Conservation (phyloP, 768 basidiomycete species). For the Suillus discolor region DNA sequence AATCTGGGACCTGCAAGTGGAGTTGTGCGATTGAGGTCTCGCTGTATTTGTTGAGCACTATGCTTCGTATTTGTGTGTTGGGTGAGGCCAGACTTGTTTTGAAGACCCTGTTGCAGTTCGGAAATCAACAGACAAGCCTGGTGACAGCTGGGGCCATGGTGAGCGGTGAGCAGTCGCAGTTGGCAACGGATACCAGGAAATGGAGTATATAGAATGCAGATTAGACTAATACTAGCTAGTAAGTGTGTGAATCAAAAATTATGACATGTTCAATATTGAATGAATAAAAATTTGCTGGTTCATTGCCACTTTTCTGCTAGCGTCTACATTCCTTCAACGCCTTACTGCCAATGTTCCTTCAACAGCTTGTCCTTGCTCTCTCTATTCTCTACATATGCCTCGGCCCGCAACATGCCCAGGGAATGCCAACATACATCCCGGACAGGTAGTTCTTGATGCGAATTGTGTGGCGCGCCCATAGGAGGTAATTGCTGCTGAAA, state of each 20-base stretch:
- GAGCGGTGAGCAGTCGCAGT: background rate
- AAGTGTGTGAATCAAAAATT: background rate
- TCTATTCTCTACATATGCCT: no score
- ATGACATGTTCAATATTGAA: background rate
- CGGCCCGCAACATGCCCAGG: background rate
- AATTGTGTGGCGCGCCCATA: background rate
- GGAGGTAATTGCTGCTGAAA: background rate
- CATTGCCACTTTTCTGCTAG: background rate
- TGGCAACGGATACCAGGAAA: background rate
- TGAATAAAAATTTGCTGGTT: background rate
- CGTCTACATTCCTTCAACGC: background rate
- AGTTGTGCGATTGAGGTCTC: background rate
- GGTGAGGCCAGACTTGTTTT: constrained; percentile 4
- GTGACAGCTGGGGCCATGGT: background rate
- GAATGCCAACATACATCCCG: background rate
- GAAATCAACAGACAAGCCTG: background rate
- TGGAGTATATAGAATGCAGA: background rate
- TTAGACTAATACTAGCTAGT: background rate
- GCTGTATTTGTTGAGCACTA: background rate
- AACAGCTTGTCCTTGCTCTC: no score
- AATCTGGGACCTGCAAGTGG: background rate
- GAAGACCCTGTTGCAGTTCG: background rate
- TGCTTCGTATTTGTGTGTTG: background rate
- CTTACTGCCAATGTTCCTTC: background rate
- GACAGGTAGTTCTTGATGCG: background rate